A percentile compares a stretch with the other conserved stretches of the same genome.
These are phyloP conservation scores for Senna tora DNA, from an alignment of 306 rosid genomes.

Conservation along the genomic window DNA sequence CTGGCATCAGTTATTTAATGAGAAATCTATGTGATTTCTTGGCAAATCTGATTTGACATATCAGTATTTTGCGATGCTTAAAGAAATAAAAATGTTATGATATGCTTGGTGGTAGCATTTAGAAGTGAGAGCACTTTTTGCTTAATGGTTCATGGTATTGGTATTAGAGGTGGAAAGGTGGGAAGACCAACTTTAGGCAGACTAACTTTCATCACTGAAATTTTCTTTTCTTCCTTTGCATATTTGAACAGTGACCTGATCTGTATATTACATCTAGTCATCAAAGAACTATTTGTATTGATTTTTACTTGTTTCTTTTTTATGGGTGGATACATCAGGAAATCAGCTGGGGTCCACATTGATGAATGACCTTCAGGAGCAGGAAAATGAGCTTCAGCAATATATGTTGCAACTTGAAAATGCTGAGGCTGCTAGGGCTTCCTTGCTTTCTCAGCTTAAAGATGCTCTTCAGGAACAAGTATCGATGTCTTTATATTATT, in stretches of 20 bases:
- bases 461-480: conserved; percentile 81
- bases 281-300: conserved; percentile 5
- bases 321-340: conserved; percentile 46
- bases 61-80: neutral
- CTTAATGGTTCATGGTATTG: neutral
- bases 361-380: conserved; percentile 63
- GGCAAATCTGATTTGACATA: neutral
- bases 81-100: neutral
- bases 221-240: neutral
- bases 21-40: neutral
- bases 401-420: conserved; percentile 60
- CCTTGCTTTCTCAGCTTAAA: conserved; percentile 59
- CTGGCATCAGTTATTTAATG: conserved; percentile 8
- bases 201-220: neutral
- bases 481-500: conserved; percentile 22
- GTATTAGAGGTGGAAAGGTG: conserved; percentile 13
- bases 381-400: conserved; percentile 56
- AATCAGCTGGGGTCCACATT: conserved; percentile 55
- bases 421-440: conserved; percentile 57
- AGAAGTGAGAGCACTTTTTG: neutral
- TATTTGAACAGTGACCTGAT: neutral
- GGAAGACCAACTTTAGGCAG: neutral
- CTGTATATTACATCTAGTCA: neutral
- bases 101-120: conserved; percentile 10
- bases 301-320: neutral